A percentile compares a stretch with the other conserved stretches of the same genome.
Conservation (phyloP, 768 basidiomycete species). For the Boletales sp. region DNA sequence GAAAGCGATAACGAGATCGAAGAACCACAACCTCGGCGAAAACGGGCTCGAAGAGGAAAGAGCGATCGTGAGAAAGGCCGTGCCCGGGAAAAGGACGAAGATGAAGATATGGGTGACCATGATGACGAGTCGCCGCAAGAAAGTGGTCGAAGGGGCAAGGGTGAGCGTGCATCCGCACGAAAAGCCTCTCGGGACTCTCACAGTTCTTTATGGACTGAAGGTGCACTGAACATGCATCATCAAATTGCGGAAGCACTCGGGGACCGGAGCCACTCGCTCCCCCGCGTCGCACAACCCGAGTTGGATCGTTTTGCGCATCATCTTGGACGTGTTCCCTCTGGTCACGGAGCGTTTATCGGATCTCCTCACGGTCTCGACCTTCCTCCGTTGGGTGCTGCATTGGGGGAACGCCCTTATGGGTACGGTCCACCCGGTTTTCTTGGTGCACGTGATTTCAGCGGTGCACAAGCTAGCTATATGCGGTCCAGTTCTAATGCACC, state of each 20-base stretch:
- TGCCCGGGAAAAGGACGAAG: constrained; percentile 38
- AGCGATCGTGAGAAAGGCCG: constrained; percentile 37
- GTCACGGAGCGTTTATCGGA: constrained; percentile 33
- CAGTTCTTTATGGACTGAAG: constrained; percentile 32
- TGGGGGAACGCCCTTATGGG: constrained; percentile 33
- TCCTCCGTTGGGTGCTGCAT: constrained; percentile 51
- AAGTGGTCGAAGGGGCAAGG: constrained; percentile 33
- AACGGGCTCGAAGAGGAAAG: constrained; percentile 45
- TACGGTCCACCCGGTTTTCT: constrained; percentile 35
- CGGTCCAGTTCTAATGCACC: constrained; percentile 64
- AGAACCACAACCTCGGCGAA: constrained; percentile 55
- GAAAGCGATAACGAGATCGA: constrained; percentile 40
- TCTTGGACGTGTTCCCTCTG: constrained; percentile 33
- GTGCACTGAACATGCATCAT: constrained; percentile 33
- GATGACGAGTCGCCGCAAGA: constrained; percentile 32
- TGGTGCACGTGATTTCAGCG: constrained; percentile 31
- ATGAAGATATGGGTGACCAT: constrained; percentile 49
- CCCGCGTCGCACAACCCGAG: constrained; percentile 29
- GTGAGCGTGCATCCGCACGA: constrained; percentile 36
- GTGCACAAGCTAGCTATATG: constrained; percentile 53
- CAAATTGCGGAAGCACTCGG: constrained; percentile 34
- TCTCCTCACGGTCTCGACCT: constrained; percentile 54
- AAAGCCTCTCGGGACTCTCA: constrained; percentile 35
- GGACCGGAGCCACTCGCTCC: constrained; percentile 32
- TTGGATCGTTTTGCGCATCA: constrained; percentile 34